Base-by-base conservation (phyloP, 768 basidiomycete genomes). In the Pulveroboletus sp. region DNA sequence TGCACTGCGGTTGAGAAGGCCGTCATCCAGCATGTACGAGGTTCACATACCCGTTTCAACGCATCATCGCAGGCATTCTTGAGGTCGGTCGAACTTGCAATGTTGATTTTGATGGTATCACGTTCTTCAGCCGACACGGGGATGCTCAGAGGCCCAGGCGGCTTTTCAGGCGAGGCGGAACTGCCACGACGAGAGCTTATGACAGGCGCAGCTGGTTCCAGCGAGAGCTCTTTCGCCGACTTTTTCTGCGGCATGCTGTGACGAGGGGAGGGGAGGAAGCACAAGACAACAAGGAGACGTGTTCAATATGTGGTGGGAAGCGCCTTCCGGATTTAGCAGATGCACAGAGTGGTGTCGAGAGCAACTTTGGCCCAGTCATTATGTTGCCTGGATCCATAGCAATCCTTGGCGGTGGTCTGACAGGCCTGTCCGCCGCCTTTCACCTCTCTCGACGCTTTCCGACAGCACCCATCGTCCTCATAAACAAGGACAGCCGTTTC, bases 21-120 rank as follows among this genome's bases (percentile, higher is more conserved):
- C 3, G 7, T 18, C 11, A n/a, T 30, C 3, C 12, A 7, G 1
- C 5, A 47, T 36, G 42, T 37, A 33, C 10, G 26, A 44, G 35
- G 21, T 14, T 32, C 33, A 72, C 81, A 42, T 64, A 95, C 93
- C 62, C 89, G 85, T 69, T 90, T 92, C 50, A 97, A 72, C 39
- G 86, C 85, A 71, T 98, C 94, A 69, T 98, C 94, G 54, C 82
- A 83, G 15, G 83, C 78, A 58, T 83, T 82, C 68, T 84, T 84
- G 56, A 85, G 73, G 55, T 85, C 83, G 15, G 75, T 76, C 33
- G 71, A 49, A 59, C 70, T 83, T 5, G 74, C 73, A 55, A 77
- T 79, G 70, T 85, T 85, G 52, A 84, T 77, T 62, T 80, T 84
- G 60, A 84, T 69, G 7, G 69, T 65, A 46, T 84, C 82, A 41